Conservation (phyloP, 768 basidiomycete species). For the Lanmaoa rubissima region DNA sequence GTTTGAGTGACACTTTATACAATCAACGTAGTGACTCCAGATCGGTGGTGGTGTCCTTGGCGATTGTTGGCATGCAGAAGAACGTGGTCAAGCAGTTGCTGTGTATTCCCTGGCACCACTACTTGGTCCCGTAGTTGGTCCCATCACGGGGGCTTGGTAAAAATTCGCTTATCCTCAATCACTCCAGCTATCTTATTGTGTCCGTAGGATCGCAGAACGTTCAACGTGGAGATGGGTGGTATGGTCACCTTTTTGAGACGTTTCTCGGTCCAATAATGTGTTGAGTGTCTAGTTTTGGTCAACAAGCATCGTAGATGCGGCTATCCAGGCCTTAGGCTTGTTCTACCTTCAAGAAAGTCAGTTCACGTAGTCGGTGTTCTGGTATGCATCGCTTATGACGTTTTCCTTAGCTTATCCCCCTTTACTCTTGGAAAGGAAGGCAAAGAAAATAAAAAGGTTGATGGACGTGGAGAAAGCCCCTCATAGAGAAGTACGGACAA, state of each 20-base stretch:
- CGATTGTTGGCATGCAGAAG: constrained; percentile 60
- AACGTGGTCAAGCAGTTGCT: constrained; percentile 62
- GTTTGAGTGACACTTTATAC: neutral
- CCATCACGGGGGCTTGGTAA: constrained; percentile 59
- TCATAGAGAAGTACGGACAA: constrained; percentile 41
- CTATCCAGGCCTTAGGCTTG: constrained; percentile 54
- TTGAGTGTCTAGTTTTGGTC: constrained; percentile 54
- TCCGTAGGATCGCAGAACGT: constrained; percentile 49
- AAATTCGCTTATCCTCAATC: neutral
- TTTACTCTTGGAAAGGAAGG: constrained; percentile 48
- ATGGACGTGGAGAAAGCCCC: constrained; percentile 49
- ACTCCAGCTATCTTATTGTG: neutral
- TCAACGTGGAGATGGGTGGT: constrained; percentile 76
- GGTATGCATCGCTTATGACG: constrained; percentile 15
- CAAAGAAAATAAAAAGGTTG: constrained; percentile 40
- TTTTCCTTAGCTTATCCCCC: constrained; percentile 26
- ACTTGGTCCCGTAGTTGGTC: constrained; percentile 63
- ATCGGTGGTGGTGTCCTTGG: constrained; percentile 68
- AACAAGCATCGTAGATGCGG: constrained; percentile 54
- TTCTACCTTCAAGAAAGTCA: constrained; percentile 63
- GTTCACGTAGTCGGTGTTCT: constrained; percentile 14
- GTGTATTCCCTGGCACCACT: constrained; percentile 65
- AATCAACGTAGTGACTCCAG: constrained; percentile 12
- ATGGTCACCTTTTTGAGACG: constrained; percentile 17
- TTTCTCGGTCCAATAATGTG: neutral